Conservation (phyloP, 257 asterid genomes). For the Salvia rosmarinus region DNA sequence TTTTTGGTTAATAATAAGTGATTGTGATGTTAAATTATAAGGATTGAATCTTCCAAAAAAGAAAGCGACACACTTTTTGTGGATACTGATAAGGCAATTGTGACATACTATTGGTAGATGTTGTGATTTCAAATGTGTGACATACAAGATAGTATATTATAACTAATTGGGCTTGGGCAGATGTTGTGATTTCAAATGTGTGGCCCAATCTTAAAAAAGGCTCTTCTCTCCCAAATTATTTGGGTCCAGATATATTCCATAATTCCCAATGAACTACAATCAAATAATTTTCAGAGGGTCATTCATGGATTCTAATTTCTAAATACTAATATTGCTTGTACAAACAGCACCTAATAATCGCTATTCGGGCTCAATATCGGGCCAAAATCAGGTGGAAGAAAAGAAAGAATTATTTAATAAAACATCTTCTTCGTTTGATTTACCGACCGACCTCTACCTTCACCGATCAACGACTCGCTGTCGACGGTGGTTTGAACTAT, state of each 20-base stretch:
- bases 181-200: not conserved
- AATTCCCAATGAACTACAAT: not conserved
- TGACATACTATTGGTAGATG: too few species aligned
- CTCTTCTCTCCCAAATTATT: slow-evolving; percentile 1
- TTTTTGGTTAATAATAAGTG: too few species aligned
- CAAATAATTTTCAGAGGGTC: slow-evolving; percentile 14
- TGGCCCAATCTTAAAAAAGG: slow-evolving; percentile 38
- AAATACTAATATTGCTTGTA: slow-evolving; percentile 5
- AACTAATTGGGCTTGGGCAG: slow-evolving; percentile 33
- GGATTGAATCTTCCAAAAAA: too few species aligned
- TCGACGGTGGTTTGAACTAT: slow-evolving; percentile 38
- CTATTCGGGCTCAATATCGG: slow-evolving; percentile 44
- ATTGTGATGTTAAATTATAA: too few species aligned
- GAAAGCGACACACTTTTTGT: too few species aligned
- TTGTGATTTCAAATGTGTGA: too few species aligned
- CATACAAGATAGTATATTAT: too few species aligned
- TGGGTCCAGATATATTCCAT: slow-evolving; percentile 36
- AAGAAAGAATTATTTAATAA: slow-evolving; percentile 18
- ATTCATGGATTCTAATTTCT: slow-evolving; percentile 24
- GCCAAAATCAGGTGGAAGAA: slow-evolving; percentile 38
- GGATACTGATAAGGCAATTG: too few species aligned
- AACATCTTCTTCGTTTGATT: slow-evolving; percentile 40
- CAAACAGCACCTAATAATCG: slow-evolving; percentile 31
- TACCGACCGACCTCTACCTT: slow-evolving; percentile 53
- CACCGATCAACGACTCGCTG: slow-evolving; percentile 50